phyloP scores from a whole-genome alignment of 306 rosid genomes.

The Cucurbita maxima region DNA sequence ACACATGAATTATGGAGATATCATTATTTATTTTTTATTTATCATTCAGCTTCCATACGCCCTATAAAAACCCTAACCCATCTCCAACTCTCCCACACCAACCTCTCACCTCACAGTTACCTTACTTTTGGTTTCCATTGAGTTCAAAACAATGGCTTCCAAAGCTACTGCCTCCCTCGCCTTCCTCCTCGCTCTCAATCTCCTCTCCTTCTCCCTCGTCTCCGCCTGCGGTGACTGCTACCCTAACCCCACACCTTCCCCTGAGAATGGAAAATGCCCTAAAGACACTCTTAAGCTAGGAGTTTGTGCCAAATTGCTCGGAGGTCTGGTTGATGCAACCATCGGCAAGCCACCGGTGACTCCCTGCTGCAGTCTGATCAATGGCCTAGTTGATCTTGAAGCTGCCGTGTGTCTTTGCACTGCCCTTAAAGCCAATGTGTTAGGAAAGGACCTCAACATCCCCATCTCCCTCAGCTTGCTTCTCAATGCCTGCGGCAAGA shows the following conservation, averaged over 20 bases:
- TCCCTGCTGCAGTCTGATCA: constrained; percentile 48
- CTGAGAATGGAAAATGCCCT: constrained; percentile 23
- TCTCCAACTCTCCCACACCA: background rate
- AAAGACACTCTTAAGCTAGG: constrained; percentile 44
- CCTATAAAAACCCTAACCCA: background rate
- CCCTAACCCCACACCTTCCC: background rate
- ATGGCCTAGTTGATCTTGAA: constrained; percentile 55
- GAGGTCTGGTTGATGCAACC: constrained; percentile 21
- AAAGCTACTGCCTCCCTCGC: background rate
- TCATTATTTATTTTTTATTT: background rate
- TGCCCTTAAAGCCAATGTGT: constrained; percentile 44
- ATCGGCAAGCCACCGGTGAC: constrained; percentile 34
- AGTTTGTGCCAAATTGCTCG: constrained; percentile 41
- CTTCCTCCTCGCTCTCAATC: background rate
- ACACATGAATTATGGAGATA: background rate
- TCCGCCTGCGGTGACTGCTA: background rate
- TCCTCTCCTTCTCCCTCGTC: background rate
- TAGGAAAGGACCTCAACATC: constrained; percentile 50
- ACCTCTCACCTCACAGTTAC: background rate
- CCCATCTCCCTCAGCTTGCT: constrained; percentile 60
- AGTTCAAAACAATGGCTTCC: background rate
- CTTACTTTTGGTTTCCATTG: background rate
- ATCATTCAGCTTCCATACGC: background rate
- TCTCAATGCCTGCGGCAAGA: constrained; percentile 37
- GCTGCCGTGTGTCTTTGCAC: constrained; percentile 71